Base-by-base conservation (phyloP, 192 early-diverging fungal genomes). In the Backusella macrospora region DNA sequence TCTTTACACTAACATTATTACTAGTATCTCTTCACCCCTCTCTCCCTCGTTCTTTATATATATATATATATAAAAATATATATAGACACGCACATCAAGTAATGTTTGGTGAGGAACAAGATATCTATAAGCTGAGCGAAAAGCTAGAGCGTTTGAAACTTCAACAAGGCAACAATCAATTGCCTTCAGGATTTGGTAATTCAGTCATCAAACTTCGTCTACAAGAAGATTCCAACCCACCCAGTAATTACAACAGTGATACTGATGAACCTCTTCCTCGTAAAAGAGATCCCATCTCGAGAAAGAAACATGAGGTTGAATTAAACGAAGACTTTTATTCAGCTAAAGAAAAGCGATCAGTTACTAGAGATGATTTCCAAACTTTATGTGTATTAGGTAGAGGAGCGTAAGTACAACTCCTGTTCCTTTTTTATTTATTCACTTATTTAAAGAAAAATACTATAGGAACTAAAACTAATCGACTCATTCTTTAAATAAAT, bases 361-460 rank as follows among this genome's bases (percentile, higher is more conserved):
- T 86, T 46, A 71, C 73, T 10, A 71, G 72, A 65, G 81, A 82
- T 70, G 85, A 86, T 64, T 86, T 86, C 68, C 78, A 82, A 62
- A 73, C 77, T 44, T 68, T 86, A 23, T 80, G 82, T 40, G 85
- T 86, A 14, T 74, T 86, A 49, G 85, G 85, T 21, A 71, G 82
- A 49, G 85, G 85, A 80, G 81, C 85, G 85, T 85, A 85, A 80
- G 85, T 82, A 49, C 5, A n/a, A 14, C 29, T 47, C 40, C 10
- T 16, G 52, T 37, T 37, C 9, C 34, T 39, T 70, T 47, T 49
- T 69, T 21, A 29, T 48, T 37, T 62, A n/a, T 21, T 18, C 15
- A 43, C 40, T 59, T 26, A 52, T 52, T 52, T 52, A 15, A 52
- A 16, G 5, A 52, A 52, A 4, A 34, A 1, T 34, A n/a, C 46